Conservation (phyloP, 2,329 filamentous ascomycete genomes). For the Talaromyces sp. region DNA sequence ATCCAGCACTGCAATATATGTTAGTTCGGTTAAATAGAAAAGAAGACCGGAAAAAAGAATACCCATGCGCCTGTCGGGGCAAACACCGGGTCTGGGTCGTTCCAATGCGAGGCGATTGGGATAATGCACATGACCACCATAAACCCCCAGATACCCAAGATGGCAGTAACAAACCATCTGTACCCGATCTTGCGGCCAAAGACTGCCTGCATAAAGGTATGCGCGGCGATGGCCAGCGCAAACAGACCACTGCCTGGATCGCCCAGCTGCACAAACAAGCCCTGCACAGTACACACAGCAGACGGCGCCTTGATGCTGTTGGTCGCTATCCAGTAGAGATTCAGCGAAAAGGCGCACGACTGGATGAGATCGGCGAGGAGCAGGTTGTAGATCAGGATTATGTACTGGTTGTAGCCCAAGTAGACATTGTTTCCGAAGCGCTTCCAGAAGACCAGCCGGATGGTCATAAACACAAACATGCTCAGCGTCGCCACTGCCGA, state of each 20-base stretch:
- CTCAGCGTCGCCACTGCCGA: conserved; percentile 40
- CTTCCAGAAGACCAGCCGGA: conserved; percentile 46
- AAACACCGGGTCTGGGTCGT: conserved; percentile 30
- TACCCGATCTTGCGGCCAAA: conserved; percentile 43
- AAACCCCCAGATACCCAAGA: conserved; percentile 42
- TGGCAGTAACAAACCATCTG: conserved; percentile 35
- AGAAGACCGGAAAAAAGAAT: conserved; percentile 16
- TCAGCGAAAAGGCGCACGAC: conserved; percentile 40
- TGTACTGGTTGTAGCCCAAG: conserved; percentile 49
- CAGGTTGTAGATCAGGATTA: conserved; percentile 47
- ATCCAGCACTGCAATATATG: conserved; percentile 43
- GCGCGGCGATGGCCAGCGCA: conserved; percentile 49
- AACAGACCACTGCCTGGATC: conserved; percentile 48
- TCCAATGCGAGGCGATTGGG: conserved; percentile 37
- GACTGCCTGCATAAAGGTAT: conserved; percentile 46
- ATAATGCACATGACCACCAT: conserved; percentile 42
- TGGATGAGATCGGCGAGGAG: conserved; percentile 47
- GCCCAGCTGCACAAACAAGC: conserved; percentile 47
- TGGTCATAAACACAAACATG: conserved; percentile 45
- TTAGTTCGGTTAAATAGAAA: not conserved
- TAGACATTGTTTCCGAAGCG: conserved; percentile 39
- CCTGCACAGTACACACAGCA: conserved; percentile 45
- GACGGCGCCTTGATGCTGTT: conserved; percentile 41
- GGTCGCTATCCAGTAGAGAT: conserved; percentile 42
- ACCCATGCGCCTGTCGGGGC: conserved; percentile 48